A percentile compares a stretch with the other conserved stretches of the same genome.
Evolutionary conservation across 2,329 filamentous ascomycete species (phyloP).

Genomic region (Zasmidium cellare): DNA sequence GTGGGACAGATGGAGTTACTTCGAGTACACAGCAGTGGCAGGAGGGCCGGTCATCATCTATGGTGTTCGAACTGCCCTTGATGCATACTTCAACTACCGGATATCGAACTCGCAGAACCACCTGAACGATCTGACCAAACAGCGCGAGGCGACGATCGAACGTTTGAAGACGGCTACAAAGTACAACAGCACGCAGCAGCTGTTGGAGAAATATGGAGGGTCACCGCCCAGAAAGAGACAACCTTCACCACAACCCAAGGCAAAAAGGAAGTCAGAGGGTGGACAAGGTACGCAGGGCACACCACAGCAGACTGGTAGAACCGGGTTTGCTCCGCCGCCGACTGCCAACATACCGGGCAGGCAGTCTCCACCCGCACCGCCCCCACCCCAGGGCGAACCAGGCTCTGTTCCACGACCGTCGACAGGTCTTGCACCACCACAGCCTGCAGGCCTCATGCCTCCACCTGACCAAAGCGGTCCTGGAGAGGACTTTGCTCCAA

Average conservation of each 20-base stretch:
- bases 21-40: conserved; percentile 76
- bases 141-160: conserved; percentile 84
- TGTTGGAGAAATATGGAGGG: conserved; percentile 91
- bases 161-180: conserved; percentile 93
- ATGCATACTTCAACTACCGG: conserved; percentile 77
- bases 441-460: conserved; percentile 51
- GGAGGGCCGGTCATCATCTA: conserved; percentile 78
- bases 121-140: conserved; percentile 72
- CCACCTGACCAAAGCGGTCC: conserved; percentile 28
- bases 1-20: conserved; percentile 71
- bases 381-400: conserved; percentile 10
- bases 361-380: conserved; percentile 19
- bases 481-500: conserved; percentile 69
- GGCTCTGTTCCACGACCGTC: conserved; percentile 5
- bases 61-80: conserved; percentile 64
- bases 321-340: conserved; percentile 60
- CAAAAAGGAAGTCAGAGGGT: conserved; percentile 26
- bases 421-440: conserved; percentile 1
- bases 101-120: conserved; percentile 67
- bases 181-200: conserved; percentile 89
- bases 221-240: conserved; percentile 44
- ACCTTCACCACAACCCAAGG: conserved; percentile 39
- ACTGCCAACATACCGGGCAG: conserved; percentile 63
- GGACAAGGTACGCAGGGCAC: conserved; percentile 19
- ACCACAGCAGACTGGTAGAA: conserved; percentile 51